A percentile compares a stretch with the other conserved stretches of the same genome.
These are phyloP conservation scores for Scheffersomyces amazonensis DNA, from an alignment of 805 yeast genomes.

Conservation along the genomic window DNA sequence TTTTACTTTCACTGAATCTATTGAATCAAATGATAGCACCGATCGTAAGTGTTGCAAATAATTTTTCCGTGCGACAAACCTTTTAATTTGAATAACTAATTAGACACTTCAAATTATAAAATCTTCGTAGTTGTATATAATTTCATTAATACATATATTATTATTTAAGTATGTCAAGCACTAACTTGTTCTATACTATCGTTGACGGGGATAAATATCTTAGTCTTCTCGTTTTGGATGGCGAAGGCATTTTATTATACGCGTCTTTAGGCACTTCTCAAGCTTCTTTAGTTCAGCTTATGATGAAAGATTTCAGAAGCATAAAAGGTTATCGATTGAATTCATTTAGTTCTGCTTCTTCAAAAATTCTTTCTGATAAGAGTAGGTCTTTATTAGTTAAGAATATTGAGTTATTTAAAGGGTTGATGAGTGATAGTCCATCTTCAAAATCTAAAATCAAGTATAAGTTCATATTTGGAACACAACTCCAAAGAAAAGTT, in stretches of 20 bases:
- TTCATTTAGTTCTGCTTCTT: conserved; percentile 4
- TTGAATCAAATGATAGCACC: conserved; percentile 12
- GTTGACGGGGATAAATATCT: conserved; percentile 5
- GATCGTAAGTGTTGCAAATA: conserved; percentile 24
- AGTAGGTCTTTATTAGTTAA: conserved; percentile 1
- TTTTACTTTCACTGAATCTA: conserved; percentile 46
- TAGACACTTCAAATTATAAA: no score
- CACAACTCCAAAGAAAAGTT: conserved; percentile 33
- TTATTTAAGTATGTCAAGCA: no score
- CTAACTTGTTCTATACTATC: conserved; percentile 11
- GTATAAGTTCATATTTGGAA: conserved; percentile 29
- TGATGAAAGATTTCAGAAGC: conserved; percentile 12
- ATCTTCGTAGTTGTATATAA: no score
- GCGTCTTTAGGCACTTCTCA: conserved; percentile 15
- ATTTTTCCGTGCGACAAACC: no score
- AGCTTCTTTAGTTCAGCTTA: conserved; percentile 1
- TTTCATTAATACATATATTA: no score
- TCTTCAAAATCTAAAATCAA: conserved; percentile 3
- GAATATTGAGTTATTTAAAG: background rate
- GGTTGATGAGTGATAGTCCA: background rate
- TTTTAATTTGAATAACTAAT: no score
- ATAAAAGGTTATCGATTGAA: conserved; percentile 5
- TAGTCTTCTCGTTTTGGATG: conserved; percentile 14
- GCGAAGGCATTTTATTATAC: conserved; percentile 14
- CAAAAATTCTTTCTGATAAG: background rate